Evolutionary conservation across 1,284 basidiomycete genomes (phyloP).

Genomic region (Puccinia polysora): DNA sequence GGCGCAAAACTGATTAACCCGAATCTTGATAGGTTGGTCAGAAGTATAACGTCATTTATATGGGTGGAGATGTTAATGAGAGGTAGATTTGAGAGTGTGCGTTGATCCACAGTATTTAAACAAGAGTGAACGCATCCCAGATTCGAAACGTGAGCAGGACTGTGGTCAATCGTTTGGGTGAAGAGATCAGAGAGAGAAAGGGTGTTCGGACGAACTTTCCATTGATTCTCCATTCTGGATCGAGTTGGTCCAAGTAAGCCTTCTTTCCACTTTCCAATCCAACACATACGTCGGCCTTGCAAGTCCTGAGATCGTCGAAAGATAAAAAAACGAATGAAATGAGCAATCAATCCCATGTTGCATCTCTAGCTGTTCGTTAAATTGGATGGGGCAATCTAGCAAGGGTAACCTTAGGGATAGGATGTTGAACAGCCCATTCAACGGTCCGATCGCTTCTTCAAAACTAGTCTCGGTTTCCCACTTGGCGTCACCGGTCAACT

Average conservation of each 20-base stretch:
- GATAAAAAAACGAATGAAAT: neutral
- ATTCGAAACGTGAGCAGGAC: too few species aligned
- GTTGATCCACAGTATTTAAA: too few species aligned
- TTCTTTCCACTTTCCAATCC: slow-evolving; percentile 66
- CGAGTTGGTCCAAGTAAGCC: slow-evolving; percentile 64
- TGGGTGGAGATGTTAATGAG: too few species aligned
- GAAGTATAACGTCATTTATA: too few species aligned
- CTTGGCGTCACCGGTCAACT: slow-evolving; percentile 78
- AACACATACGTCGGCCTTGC: slow-evolving; percentile 92
- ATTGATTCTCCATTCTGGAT: slow-evolving; percentile 71
- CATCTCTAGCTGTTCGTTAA: too few species aligned
- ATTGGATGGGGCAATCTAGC: neutral
- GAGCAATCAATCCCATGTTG: neutral
- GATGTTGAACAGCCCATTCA: slow-evolving; percentile 32
- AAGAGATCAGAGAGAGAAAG: neutral
- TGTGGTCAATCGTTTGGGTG: too few species aligned
- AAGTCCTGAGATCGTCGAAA: slow-evolving; percentile 61
- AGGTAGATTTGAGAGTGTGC: too few species aligned
- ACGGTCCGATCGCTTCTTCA: slow-evolving; percentile 67
- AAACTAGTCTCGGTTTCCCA: slow-evolving; percentile 85
- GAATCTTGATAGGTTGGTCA: too few species aligned
- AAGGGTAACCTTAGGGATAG: slow-evolving; percentile 21
- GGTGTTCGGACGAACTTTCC: slow-evolving; percentile 61
- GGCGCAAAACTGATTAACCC: too few species aligned
- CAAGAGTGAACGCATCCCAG: too few species aligned